Percentiles rank a stretch among this genome's conserved stretches.
phyloP scores from a whole-genome alignment of 805 yeast genomes.

The Cyberlindnera subsufficiens region DNA sequence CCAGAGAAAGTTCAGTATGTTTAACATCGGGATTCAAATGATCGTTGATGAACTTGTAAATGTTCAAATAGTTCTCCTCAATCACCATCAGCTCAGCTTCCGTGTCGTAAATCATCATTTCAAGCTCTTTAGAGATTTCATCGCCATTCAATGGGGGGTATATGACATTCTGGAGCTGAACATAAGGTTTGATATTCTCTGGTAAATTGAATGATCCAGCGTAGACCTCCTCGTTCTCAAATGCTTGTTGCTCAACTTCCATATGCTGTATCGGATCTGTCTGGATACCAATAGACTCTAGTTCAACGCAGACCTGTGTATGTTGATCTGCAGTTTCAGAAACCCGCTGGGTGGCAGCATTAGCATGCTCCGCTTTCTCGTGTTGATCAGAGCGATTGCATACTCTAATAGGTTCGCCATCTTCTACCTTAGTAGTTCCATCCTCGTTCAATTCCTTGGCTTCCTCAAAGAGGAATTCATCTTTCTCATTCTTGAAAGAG shows the following conservation, averaged over 20 bases:
- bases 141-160: constrained; percentile 19
- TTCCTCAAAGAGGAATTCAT: constrained; percentile 9
- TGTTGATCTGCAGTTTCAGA: not conserved
- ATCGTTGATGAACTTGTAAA: constrained; percentile 27
- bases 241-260: constrained; percentile 14
- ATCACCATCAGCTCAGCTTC: constrained; percentile 29
- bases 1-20: constrained; percentile 25
- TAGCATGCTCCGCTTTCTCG: not conserved
- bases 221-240: constrained; percentile 29
- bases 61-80: constrained; percentile 23
- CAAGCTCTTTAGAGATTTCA: constrained; percentile 13
- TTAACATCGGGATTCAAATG: constrained; percentile 23
- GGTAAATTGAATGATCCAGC: constrained; percentile 21
- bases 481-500: constrained; percentile 8
- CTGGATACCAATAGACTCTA: constrained; percentile 6
- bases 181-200: constrained; percentile 10
- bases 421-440: constrained; percentile 2
- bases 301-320: constrained; percentile 1
- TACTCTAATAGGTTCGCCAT: no score
- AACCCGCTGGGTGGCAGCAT: not conserved
- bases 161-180: constrained; percentile 14
- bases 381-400: not conserved
- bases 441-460: constrained; percentile 9
- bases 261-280: constrained; percentile 9
- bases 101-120: constrained; percentile 20